Conservation (phyloP, 306 rosid species). For the Cyclanthera cordifolia region DNA sequence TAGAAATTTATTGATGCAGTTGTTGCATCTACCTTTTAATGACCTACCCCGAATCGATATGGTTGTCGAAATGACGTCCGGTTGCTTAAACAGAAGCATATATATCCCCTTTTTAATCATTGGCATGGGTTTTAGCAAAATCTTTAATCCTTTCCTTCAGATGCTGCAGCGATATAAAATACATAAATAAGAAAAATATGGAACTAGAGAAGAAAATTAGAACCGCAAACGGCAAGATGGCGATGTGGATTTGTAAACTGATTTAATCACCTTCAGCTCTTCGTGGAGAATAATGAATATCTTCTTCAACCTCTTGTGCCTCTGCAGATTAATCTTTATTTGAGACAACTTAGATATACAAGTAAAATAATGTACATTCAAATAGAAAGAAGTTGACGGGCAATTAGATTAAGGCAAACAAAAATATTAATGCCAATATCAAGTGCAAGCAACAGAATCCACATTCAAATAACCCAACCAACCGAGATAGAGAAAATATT, state of each 20-base stretch:
- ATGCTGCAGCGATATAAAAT: conserved; percentile 37
- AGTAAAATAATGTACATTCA: not conserved
- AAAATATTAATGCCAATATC: not conserved
- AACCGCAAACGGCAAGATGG: not conserved
- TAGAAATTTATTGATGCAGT: not conserved
- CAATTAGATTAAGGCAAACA: not conserved
- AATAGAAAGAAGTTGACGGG: not conserved
- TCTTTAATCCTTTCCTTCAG: conserved; percentile 62
- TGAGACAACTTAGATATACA: not conserved
- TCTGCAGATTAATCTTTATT: conserved; percentile 44
- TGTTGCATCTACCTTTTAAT: not conserved
- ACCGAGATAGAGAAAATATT: not conserved
- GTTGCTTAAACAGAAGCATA: not conserved
- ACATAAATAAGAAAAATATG: not conserved
- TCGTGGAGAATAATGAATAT: conserved; percentile 75
- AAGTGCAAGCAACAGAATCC: not conserved
- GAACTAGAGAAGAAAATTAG: not conserved
- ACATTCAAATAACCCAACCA: not conserved
- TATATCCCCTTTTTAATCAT: conserved; percentile 24
- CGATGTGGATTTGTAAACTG: not conserved
- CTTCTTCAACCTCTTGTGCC: conserved; percentile 73
- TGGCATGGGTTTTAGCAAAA: conserved; percentile 30
- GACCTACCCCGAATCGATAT: not conserved
- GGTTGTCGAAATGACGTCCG: not conserved
- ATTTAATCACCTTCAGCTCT: conserved; percentile 59